Conservation (phyloP, 306 rosid species). For the Dalbergia oliveri region DNA sequence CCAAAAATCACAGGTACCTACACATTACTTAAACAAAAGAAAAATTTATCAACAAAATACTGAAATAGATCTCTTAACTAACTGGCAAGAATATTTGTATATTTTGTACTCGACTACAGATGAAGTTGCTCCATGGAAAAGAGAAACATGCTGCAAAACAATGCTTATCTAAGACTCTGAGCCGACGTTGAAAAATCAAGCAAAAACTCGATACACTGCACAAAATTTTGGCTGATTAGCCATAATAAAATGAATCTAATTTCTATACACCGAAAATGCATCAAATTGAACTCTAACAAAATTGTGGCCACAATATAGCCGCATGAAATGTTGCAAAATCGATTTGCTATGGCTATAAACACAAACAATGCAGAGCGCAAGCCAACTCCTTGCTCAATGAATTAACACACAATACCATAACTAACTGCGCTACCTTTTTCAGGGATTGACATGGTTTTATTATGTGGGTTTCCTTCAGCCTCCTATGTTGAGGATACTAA, state of each 20-base stretch:
- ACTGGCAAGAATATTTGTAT: background rate
- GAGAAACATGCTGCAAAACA: background rate
- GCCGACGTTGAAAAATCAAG: background rate
- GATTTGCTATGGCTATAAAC: background rate
- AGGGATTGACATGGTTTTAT: slow-evolving; percentile 6
- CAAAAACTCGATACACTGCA: background rate
- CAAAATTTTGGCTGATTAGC: background rate
- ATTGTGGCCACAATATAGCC: background rate
- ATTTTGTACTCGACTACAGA: background rate
- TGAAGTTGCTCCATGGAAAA: background rate
- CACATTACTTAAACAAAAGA: background rate
- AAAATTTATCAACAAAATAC: slow-evolving; percentile 18
- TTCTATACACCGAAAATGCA: too few species aligned
- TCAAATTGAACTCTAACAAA: background rate
- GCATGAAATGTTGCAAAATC: background rate
- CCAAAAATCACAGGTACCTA: background rate
- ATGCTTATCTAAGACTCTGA: background rate
- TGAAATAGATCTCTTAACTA: slow-evolving; percentile 32
- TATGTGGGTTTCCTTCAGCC: slow-evolving; percentile 21
- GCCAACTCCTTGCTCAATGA: slow-evolving; percentile 1
- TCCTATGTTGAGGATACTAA: slow-evolving; percentile 2
- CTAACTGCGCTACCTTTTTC: background rate
- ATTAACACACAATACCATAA: background rate
- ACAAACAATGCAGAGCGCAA: slow-evolving; percentile 9
- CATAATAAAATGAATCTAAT: background rate